These are phyloP conservation scores for Lycium barbarum DNA, from an alignment of 257 asterid species.

Conservation along the genomic window DNA sequence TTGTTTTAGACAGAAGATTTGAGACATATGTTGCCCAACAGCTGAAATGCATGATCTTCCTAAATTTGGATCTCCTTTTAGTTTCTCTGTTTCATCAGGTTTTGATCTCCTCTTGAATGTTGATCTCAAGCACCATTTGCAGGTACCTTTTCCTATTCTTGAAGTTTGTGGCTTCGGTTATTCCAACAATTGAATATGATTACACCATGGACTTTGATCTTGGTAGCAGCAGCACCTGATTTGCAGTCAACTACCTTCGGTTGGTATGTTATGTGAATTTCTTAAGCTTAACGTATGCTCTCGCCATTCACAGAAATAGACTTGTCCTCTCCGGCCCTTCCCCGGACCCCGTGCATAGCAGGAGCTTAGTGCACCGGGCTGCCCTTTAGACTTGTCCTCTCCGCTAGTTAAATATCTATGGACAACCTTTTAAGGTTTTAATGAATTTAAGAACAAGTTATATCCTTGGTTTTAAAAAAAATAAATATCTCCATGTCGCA, in stretches of 20 bases:
- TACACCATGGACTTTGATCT: conserved; percentile 97
- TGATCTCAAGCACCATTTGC: conserved; percentile 35
- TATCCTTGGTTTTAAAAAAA: background rate
- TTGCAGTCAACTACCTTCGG: conserved; percentile 25
- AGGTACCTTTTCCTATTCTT: conserved; percentile 61
- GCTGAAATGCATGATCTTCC: background rate
- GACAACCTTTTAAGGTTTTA: background rate
- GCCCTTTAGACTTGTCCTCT: background rate
- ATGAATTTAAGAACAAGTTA: no score
- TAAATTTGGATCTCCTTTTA: background rate
- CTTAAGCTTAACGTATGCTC: background rate
- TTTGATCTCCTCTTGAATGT: background rate
- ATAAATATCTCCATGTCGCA: background rate
- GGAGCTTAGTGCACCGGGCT: no score
- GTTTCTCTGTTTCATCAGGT: background rate
- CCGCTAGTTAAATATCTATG: background rate
- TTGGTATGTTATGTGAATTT: background rate
- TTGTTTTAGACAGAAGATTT: conserved; percentile 13
- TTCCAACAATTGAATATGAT: conserved; percentile 95
- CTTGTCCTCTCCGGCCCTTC: background rate
- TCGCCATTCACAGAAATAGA: background rate
- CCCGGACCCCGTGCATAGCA: no score
- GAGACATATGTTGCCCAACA: background rate
- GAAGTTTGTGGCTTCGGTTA: conserved; percentile 74
- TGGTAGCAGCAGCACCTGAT: conserved; percentile 68